Evolutionary conservation across 2,329 filamentous ascomycete species (phyloP), one percentile per base, ranked within the genome.

Genomic region (Fusarium stilboides): DNA sequence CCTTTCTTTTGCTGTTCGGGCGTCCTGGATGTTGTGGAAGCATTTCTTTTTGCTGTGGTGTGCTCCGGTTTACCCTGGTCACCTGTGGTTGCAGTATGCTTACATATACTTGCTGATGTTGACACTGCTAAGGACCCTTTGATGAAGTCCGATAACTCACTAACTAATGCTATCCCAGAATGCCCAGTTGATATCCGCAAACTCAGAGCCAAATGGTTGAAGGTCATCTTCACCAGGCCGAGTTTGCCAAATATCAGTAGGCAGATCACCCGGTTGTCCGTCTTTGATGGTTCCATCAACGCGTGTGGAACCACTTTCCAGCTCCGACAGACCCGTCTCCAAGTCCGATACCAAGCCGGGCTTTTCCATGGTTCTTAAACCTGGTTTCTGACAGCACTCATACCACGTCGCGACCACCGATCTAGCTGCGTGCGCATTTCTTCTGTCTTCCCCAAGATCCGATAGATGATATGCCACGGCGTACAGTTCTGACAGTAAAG

Each of bases 1-100:
- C 80, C 80, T 72, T 66, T 34, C 37, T 72, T 70, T 70, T 62
- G 31, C n/a, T 2, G 10, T 31, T 13, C 4, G 28, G 28, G 13
- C 28, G 3, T 31, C 10, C 10, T 13, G 10, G 9, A 5, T 10
- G 28, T 4, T 31, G 28, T 31, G 10, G 10, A 13, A 13, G 28
- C 10, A 31, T 31, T 13, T 13, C 9, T 31, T 31, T 31, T 31
- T 31, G 28, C 10, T 13, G 28, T 31, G 10, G 10, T 31, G 3
- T 3, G 28, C 10, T 31, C 10, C 13, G 10, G 3, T 10, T 31
- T 31, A 3, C 28, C 10, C 28, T 31, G 28, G 10, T 10, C 10
- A 4, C 28, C 5, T 4, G 28, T 13, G 10, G 28, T 3, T 31
- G 28, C 2, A 31, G 10, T 3, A 31, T 4, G 28, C 10, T 31